A percentile compares a stretch with the other conserved stretches of the same genome.
Conservation (phyloP, 345 rosid genomes). For the Arabidopsis suecica region DNA sequence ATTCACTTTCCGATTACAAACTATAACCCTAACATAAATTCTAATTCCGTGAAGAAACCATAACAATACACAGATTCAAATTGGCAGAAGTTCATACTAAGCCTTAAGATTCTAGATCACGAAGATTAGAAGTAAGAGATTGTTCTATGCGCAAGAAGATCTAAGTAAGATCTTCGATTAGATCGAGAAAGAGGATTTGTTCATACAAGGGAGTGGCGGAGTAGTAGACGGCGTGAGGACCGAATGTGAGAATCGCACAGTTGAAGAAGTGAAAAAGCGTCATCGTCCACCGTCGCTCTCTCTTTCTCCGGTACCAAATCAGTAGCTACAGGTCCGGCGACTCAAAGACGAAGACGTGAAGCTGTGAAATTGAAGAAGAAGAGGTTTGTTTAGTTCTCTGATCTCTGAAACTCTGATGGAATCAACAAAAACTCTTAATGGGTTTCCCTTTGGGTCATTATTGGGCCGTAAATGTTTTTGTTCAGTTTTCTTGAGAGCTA, state of each 20-base stretch:
- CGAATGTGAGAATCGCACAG: slow-evolving; percentile 97
- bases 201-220: slow-evolving; percentile 94
- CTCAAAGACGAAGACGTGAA: slow-evolving; percentile 14
- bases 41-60: neutral
- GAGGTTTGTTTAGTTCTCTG: neutral
- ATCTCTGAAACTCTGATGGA: slow-evolving; percentile 1
- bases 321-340: slow-evolving; percentile 26
- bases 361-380: slow-evolving; percentile 18
- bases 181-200: slow-evolving; percentile 10
- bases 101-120: slow-evolving; percentile 26
- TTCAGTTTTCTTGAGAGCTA: too few species aligned
- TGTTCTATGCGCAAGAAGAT: neutral
- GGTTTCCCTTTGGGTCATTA: neutral
- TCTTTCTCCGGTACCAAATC: neutral
- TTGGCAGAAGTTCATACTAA: neutral
- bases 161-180: neutral
- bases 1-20: slow-evolving; percentile 11
- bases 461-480: neutral
- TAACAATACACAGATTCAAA: neutral
- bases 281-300: slow-evolving; percentile 46
- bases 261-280: slow-evolving; percentile 97
- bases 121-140: neutral
- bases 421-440: slow-evolving; percentile 10
- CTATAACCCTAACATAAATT: neutral
- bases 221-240: slow-evolving; percentile 99